These are phyloP conservation scores for Trichoderma reesei DNA, from an alignment of 495 filamentous ascomycete genomes.

Conservation along the genomic window DNA sequence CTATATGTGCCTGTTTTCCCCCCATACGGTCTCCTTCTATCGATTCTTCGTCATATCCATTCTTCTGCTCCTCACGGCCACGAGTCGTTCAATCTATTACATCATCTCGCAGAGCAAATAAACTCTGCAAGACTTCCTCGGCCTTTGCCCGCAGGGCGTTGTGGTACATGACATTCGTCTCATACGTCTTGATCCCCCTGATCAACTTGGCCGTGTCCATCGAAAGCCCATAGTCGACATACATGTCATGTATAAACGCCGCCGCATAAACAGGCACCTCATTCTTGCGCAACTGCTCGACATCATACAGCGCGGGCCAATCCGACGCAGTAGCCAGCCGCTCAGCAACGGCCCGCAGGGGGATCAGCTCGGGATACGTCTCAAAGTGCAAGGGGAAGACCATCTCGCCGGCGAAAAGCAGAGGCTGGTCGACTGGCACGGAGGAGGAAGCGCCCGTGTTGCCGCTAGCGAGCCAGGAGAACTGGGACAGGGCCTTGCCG, in stretches of 20 bases:
- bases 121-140: conserved; percentile 60
- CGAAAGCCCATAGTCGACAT: conserved; percentile 69
- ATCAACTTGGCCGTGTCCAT: conserved; percentile 66
- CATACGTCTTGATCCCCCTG: conserved; percentile 64
- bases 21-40: too few species aligned
- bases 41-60: not conserved
- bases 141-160: conserved; percentile 63
- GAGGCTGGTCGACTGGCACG: conserved; percentile 34
- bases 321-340: conserved; percentile 53
- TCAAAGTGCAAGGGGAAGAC: conserved; percentile 75
- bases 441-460: conserved; percentile 5
- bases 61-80: not conserved
- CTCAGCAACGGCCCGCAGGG: conserved; percentile 55
- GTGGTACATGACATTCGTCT: conserved; percentile 83
- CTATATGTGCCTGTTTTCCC: not conserved
- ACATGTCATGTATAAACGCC: conserved; percentile 88
- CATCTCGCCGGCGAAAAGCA: conserved; percentile 90
- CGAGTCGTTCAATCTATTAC: conserved; percentile 47
- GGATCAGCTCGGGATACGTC: conserved; percentile 58
- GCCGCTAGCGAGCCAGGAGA: conserved; percentile 30
- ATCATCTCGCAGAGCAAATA: conserved; percentile 66
- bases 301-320: conserved; percentile 74
- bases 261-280: conserved; percentile 83
- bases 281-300: conserved; percentile 61
- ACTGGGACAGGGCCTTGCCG: conserved; percentile 25